A percentile compares a stretch with the other conserved stretches of the same genome.
phyloP scores from a whole-genome alignment of 805 yeast species.

The Candida pseudofarinosa region DNA sequence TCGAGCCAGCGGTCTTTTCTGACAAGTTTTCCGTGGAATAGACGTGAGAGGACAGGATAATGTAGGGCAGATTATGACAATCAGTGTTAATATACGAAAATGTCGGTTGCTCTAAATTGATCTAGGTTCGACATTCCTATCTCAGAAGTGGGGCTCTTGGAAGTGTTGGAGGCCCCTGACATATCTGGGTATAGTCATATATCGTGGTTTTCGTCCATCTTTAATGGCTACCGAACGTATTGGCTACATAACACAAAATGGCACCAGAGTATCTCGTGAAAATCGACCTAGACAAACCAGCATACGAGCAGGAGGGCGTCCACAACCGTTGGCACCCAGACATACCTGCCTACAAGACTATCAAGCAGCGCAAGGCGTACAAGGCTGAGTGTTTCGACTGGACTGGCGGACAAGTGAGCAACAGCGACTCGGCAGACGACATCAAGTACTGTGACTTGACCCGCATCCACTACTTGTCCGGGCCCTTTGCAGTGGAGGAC shows the following conservation, averaged over 20 bases:
- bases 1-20: too few species aligned
- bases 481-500: constrained; percentile 44
- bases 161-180: too few species aligned
- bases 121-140: too few species aligned
- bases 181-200: too few species aligned
- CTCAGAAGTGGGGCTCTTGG: too few species aligned
- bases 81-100: too few species aligned
- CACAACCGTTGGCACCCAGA: constrained; percentile 57
- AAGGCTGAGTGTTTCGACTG: constrained; percentile 51
- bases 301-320: constrained; percentile 42
- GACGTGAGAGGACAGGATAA: too few species aligned
- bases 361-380: constrained; percentile 41
- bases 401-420: constrained; percentile 50
- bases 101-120: too few species aligned
- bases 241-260: neutral
- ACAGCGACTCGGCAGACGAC: constrained; percentile 48
- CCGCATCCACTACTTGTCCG: constrained; percentile 45
- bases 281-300: constrained; percentile 42
- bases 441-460: constrained; percentile 42
- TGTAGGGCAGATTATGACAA: too few species aligned
- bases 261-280: constrained; percentile 7
- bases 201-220: too few species aligned
- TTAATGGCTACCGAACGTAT: too few species aligned
- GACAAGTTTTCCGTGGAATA: too few species aligned
- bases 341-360: constrained; percentile 37